A percentile compares a stretch with the other conserved stretches of the same genome.
These are phyloP conservation scores for Grammothele lineata DNA, from an alignment of 768 basidiomycete species.

Conservation along the genomic window DNA sequence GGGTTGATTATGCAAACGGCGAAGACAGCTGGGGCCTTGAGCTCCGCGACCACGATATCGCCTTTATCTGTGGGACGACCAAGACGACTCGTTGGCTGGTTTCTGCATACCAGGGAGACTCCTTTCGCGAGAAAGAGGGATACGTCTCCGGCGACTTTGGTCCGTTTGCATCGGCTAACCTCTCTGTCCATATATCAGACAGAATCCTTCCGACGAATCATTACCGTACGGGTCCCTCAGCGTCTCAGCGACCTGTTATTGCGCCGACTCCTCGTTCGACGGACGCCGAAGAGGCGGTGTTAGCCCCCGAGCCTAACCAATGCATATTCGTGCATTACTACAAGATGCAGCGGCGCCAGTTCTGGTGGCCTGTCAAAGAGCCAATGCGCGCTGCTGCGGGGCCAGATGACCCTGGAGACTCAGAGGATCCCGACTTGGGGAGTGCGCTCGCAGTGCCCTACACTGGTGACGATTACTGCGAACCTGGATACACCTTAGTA, in stretches of 20 bases:
- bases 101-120: slow-evolving; percentile 8
- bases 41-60: slow-evolving; percentile 3
- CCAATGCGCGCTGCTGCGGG: slow-evolving; percentile 11
- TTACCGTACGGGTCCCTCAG: background rate
- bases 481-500: background rate
- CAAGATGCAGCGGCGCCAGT: slow-evolving; percentile 8
- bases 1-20: slow-evolving; percentile 3
- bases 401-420: background rate
- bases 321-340: slow-evolving; percentile 16
- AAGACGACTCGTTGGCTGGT: slow-evolving; percentile 14
- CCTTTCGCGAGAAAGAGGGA: background rate
- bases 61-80: slow-evolving; percentile 13
- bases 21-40: slow-evolving; percentile 3
- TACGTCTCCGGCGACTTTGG: slow-evolving; percentile 3
- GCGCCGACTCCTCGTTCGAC: too few species aligned
- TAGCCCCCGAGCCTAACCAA: background rate
- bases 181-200: background rate
- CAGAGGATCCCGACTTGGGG: background rate
- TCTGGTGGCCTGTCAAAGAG: background rate
- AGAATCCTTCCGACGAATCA: background rate
- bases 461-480: background rate
- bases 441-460: background rate
- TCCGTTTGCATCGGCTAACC: background rate
- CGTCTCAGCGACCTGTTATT: background rate
- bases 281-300: background rate